These are phyloP conservation scores for Ceriops zippeliana DNA, from an alignment of 345 rosid genomes.

Conservation along the genomic window DNA sequence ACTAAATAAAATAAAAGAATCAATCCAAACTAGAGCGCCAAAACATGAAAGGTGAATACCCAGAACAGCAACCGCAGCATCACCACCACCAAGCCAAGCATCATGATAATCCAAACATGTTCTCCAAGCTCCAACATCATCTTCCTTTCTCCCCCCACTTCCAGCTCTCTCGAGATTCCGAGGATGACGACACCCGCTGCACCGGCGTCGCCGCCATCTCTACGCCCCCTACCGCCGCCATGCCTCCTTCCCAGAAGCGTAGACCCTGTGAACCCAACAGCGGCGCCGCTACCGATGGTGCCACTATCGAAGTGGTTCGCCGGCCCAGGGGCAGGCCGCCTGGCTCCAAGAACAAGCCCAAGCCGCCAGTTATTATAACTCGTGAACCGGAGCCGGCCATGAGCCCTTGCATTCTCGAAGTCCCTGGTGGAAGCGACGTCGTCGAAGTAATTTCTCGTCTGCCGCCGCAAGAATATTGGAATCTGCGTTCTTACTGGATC, in stretches of 20 bases:
- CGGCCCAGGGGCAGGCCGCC: constrained; percentile 90
- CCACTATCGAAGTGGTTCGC: constrained; percentile 67
- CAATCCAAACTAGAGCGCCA: constrained; percentile 6
- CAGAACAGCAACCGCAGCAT: constrained; percentile 16
- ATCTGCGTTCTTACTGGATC: constrained; percentile 72
- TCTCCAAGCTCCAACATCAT: constrained; percentile 44
- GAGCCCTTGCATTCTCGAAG: constrained; percentile 88
- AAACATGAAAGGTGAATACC: constrained; percentile 64
- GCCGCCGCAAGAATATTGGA: constrained; percentile 55
- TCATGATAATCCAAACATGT: constrained; percentile 36
- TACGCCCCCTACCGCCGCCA: constrained; percentile 3
- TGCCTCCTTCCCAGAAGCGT: not conserved
- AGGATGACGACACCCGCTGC: constrained; percentile 21
- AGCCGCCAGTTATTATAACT: constrained; percentile 58
- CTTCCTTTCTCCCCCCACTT: constrained; percentile 50
- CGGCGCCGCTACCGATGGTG: constrained; percentile 42
- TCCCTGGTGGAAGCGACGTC: constrained; percentile 69
- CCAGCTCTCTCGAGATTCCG: constrained; percentile 42
- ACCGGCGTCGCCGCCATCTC: constrained; percentile 9
- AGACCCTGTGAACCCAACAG: constrained; percentile 13
- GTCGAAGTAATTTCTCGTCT: constrained; percentile 59
- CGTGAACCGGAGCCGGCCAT: constrained; percentile 66
- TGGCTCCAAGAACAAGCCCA: constrained; percentile 85
- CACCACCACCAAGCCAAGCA: constrained; percentile 17
- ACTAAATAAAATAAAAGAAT: not conserved